Base-by-base conservation (phyloP, 257 asterid species). In the Gynochthodes officinalis region DNA sequence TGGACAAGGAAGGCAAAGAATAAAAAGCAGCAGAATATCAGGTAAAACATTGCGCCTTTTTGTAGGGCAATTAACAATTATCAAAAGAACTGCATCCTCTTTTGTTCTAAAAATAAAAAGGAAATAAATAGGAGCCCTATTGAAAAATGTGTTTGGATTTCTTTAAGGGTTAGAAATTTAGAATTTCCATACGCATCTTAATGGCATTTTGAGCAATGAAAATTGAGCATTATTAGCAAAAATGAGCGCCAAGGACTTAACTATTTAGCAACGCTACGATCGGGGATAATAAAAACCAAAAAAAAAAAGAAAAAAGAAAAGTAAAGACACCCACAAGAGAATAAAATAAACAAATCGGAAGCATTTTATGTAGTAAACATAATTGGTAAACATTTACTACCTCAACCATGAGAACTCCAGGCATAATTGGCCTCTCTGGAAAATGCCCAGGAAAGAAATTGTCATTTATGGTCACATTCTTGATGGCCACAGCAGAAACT, bases 381-480 rank as follows among this genome's bases (percentile, higher is more conserved):
- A 70, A 4, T 39, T 6, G 25, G 21, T 32, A 23, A 25, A 28
- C 11, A 44, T 52, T n/a, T n/a, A n/a, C 55, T 76, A 93, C 98
- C 98, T 93, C 97, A 79, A 93, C 84, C 97, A 93, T 90, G 79
- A 93, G 96, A 49, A 93, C 98, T 75, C 98, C 98, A 52, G 98
- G 97, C 97, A 93, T 90, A 37, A 93, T 90, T 32, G 97, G 97
- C 81, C 98, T 90, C 82, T 90, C 95, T 1, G 98, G 98, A 76
- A 93, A 90, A 84, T 90, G 98, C 0, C 98, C 98, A 15, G 96
- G 96, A 67, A 90, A 93, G 88, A 93, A 90, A 84, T 89, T 85
- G 75, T 93, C 98, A 71, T 90, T 93, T 23, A 93, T 93, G 1
- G 97, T 87, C 62, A 93, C 97, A 77, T 93, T 93, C 93, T 92